Evolutionary conservation across 192 early-diverging fungal genomes (phyloP).

Genomic region (Backusella westeae): DNA sequence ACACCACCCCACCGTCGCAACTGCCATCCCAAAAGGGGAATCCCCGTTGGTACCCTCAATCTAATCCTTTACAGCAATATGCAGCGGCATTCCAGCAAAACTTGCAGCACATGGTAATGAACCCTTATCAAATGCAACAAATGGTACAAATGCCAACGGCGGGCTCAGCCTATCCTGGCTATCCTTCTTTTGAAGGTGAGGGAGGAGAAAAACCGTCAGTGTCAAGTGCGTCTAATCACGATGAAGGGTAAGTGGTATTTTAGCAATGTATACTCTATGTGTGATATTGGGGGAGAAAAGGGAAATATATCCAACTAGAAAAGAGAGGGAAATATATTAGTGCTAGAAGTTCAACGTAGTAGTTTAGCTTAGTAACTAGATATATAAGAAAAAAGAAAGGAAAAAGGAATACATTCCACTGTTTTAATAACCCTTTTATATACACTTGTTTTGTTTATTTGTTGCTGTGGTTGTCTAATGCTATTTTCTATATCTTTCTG

Average conservation of each 20-base stretch:
- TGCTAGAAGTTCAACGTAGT: neutral
- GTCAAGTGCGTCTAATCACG: conserved; percentile 28
- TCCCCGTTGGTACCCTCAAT: neutral
- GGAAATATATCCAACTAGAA: neutral
- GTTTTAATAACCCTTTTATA: neutral
- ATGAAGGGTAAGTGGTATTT: conserved; percentile 30
- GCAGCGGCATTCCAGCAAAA: neutral
- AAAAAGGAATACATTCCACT: neutral
- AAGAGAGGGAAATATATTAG: neutral
- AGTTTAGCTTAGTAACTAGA: neutral
- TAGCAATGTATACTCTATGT: neutral
- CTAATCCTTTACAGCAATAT: neutral
- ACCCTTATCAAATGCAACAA: conserved; percentile 22
- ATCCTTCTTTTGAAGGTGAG: neutral
- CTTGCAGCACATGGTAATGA: conserved; percentile 6
- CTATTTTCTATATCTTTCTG: conserved; percentile 15
- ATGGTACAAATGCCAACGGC: conserved; percentile 18
- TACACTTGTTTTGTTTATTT: conserved; percentile 23
- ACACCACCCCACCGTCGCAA: neutral
- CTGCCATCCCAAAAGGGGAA: neutral
- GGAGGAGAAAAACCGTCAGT: conserved; percentile 5
- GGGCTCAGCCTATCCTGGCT: neutral
- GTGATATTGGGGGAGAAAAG: neutral
- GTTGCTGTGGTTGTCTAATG: neutral
- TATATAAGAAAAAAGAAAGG: neutral